Evolutionary conservation across 164 flowering plant species (phyloP).

Genomic region (Kingdonia uniflora): DNA sequence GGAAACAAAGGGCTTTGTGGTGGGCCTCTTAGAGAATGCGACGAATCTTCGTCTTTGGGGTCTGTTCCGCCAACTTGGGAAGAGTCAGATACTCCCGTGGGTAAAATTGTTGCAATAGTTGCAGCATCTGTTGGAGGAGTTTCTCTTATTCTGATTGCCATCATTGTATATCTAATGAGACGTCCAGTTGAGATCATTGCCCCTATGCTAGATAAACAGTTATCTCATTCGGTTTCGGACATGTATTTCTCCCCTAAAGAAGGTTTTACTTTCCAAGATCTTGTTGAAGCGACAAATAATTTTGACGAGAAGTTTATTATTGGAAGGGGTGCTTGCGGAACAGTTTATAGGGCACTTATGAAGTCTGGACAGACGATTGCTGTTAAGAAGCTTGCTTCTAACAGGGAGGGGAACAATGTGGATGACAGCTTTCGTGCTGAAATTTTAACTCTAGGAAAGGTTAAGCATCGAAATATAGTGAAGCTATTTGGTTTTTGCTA

Average conservation of each 20-base stretch:
- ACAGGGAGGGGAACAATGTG: conserved; percentile 68
- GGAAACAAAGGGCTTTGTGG: conserved; percentile 92
- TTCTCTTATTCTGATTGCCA: conserved; percentile 61
- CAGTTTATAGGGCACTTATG: conserved; percentile 85
- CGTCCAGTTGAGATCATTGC: conserved; percentile 37
- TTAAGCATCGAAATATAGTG: conserved; percentile 90
- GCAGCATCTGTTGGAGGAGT: conserved; percentile 66
- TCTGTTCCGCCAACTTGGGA: conserved; percentile 19
- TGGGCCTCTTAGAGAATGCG: conserved; percentile 44
- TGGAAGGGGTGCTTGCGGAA: conserved; percentile 95
- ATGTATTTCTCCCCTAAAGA: conserved; percentile 75
- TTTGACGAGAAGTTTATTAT: conserved; percentile 64
- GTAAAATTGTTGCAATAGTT: conserved; percentile 46
- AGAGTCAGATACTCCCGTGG: conserved; percentile 24
- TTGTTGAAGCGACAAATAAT: conserved; percentile 68
- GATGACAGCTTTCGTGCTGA: conserved; percentile 87
- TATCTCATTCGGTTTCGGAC: conserved; percentile 39
- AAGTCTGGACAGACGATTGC: conserved; percentile 55
- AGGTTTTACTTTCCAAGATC: conserved; percentile 78
- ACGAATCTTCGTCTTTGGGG: conserved; percentile 19
- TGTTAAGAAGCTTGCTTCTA: conserved; percentile 72
- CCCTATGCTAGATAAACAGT: conserved; percentile 34
- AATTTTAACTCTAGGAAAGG: conserved; percentile 76
- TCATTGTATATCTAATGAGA: conserved; percentile 50
- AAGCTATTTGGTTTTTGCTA: conserved; percentile 80